Conservation (phyloP, 106 monocot species). For the Dendrobium officinale region DNA sequence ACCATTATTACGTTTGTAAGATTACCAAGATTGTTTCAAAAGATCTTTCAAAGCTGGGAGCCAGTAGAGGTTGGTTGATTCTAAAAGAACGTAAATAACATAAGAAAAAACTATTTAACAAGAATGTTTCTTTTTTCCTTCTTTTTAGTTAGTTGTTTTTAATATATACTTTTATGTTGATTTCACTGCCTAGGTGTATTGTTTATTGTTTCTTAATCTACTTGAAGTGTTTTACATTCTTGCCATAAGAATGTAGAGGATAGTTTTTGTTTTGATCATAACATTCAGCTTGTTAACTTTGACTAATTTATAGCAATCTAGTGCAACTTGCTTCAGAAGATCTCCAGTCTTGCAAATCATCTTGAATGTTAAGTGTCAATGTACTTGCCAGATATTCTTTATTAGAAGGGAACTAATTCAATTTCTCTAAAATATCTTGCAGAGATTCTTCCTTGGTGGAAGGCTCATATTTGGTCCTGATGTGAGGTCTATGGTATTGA, state of each 20-base stretch:
- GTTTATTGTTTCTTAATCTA: neutral
- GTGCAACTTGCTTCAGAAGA: neutral
- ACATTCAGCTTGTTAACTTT: neutral
- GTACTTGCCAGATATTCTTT: neutral
- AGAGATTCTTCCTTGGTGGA: conserved; percentile 53
- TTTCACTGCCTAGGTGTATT: neutral
- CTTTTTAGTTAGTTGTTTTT: neutral
- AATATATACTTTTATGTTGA: neutral
- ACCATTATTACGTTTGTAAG: neutral
- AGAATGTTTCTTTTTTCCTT: neutral
- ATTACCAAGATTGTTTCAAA: neutral
- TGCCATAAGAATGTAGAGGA: neutral
- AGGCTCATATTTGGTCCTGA: conserved; percentile 63
- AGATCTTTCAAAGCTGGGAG: neutral
- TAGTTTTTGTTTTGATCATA: neutral
- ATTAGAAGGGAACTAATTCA: neutral
- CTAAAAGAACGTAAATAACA: neutral
- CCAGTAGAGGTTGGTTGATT: neutral
- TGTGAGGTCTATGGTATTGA: conserved; percentile 44
- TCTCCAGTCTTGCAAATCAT: neutral
- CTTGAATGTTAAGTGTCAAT: neutral
- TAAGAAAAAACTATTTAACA: neutral
- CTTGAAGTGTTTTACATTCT: neutral
- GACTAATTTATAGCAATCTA: neutral
- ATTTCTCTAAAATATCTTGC: conserved; percentile 15